Percentiles rank a stretch among this genome's conserved stretches.
These are phyloP conservation scores for Taiozyma sp. DNA, from an alignment of 1,139 yeast genomes.

Conservation along the genomic window DNA sequence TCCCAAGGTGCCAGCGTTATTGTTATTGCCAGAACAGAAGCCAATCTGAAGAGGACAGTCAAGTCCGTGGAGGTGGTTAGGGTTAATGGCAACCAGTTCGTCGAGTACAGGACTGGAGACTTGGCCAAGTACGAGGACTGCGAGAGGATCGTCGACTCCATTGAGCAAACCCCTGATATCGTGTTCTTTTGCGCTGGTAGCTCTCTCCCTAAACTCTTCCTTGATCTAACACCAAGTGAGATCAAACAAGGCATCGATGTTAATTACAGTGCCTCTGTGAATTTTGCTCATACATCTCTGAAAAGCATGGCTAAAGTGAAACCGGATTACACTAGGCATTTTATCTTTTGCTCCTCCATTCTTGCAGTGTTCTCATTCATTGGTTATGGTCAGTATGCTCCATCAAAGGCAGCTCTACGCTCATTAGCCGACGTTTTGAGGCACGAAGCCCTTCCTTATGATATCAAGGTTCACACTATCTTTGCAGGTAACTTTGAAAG, in stretches of 20 bases:
- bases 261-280: constrained; percentile 73
- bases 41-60: constrained; percentile 47
- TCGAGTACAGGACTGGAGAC: constrained; percentile 59
- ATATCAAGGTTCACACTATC: constrained; percentile 58
- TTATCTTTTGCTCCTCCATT: constrained; percentile 76
- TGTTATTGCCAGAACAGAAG: constrained; percentile 70
- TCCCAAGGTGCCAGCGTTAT: constrained; percentile 58
- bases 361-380: constrained; percentile 83
- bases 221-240: constrained; percentile 58
- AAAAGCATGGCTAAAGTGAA: constrained; percentile 34
- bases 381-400: constrained; percentile 90
- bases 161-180: constrained; percentile 51
- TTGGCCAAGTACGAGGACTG: constrained; percentile 54
- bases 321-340: constrained; percentile 39
- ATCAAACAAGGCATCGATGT: constrained; percentile 56
- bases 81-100: constrained; percentile 17
- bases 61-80: constrained; percentile 33
- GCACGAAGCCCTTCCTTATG: constrained; percentile 72
- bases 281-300: constrained; percentile 59
- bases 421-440: constrained; percentile 72
- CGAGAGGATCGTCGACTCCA: constrained; percentile 34
- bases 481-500: constrained; percentile 89
- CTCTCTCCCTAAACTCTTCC: constrained; percentile 73
- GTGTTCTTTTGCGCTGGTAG: constrained; percentile 88
- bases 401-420: constrained; percentile 78